Evolutionary conservation across 257 asterid genomes (phyloP).

Genomic region (Verbena officinalis): DNA sequence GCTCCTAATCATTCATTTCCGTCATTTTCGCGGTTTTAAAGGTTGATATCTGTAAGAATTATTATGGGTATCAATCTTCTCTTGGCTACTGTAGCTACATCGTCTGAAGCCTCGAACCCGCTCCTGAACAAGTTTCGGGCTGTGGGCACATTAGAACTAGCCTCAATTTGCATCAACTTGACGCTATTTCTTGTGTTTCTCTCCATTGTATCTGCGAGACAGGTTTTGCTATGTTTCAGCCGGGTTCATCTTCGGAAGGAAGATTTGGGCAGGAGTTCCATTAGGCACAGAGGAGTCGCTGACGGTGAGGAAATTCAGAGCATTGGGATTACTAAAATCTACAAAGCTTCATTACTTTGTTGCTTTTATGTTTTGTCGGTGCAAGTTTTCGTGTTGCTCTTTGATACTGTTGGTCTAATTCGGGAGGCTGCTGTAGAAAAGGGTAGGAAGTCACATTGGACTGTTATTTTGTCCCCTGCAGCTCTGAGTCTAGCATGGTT

Average conservation of each 20-base stretch:
- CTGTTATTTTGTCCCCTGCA: conserved; percentile 55
- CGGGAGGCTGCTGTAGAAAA: conserved; percentile 43
- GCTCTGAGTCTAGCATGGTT: conserved; percentile 69
- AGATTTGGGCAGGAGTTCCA: conserved; percentile 33
- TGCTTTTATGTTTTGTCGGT: conserved; percentile 69
- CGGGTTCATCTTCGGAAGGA: conserved; percentile 60
- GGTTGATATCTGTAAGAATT: conserved; percentile 44
- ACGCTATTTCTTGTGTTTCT: conserved; percentile 54
- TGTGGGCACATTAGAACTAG: conserved; percentile 56
- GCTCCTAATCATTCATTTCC: conserved; percentile 30
- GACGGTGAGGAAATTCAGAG: conserved; percentile 56
- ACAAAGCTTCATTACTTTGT: conserved; percentile 58
- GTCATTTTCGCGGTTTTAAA: conserved; percentile 28
- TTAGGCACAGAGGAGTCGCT: conserved; percentile 28
- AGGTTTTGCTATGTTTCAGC: conserved; percentile 52
- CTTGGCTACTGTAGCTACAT: conserved; percentile 27
- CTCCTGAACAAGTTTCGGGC: conserved; percentile 35
- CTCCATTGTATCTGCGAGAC: conserved; percentile 57
- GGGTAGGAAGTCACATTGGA: conserved; percentile 45
- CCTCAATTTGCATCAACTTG: conserved; percentile 63
- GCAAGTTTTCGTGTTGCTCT: conserved; percentile 63
- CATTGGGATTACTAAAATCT: conserved; percentile 54
- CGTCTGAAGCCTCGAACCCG: conserved; percentile 12
- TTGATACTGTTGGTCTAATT: conserved; percentile 54
- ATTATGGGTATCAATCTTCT: conserved; percentile 57